Conservation (phyloP, 176 grass and related monocot genomes). For the Carex littledalei region DNA sequence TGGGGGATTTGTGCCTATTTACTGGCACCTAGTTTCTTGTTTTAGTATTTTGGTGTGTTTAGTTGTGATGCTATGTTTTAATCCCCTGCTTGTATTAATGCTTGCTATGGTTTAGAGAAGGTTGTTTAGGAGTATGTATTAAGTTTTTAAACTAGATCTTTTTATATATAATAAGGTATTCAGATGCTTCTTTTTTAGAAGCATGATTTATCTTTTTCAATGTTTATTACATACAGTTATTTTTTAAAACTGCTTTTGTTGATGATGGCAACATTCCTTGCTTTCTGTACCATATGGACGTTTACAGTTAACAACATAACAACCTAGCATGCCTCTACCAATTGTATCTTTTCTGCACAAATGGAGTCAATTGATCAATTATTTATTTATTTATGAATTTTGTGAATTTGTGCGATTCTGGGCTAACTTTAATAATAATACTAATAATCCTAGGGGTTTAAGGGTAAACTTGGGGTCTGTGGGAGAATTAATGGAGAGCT, state of each 20-base stretch:
- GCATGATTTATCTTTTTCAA: neutral
- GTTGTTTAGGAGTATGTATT: neutral
- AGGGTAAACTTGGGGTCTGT: no score
- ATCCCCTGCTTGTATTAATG: neutral
- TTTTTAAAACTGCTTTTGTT: neutral
- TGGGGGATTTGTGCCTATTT: neutral
- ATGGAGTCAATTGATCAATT: no score
- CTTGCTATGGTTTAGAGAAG: slow-evolving; percentile 1
- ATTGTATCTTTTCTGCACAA: no score
- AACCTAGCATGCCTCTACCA: neutral
- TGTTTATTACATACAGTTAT: neutral
- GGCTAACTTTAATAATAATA: no score
- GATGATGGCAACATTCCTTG: neutral
- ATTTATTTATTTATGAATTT: no score
- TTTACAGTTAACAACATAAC: neutral
- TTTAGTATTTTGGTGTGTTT: slow-evolving; percentile 1
- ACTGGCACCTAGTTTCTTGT: slow-evolving; percentile 6
- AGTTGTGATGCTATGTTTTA: neutral
- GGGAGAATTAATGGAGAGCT: no score
- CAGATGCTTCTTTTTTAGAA: neutral
- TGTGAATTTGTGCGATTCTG: no score
- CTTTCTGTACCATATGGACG: neutral
- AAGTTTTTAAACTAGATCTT: neutral
- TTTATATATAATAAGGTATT: neutral
- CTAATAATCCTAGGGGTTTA: no score